Base-by-base conservation (phyloP, 202 grass and related monocot species). In the Panicum virgatum region DNA sequence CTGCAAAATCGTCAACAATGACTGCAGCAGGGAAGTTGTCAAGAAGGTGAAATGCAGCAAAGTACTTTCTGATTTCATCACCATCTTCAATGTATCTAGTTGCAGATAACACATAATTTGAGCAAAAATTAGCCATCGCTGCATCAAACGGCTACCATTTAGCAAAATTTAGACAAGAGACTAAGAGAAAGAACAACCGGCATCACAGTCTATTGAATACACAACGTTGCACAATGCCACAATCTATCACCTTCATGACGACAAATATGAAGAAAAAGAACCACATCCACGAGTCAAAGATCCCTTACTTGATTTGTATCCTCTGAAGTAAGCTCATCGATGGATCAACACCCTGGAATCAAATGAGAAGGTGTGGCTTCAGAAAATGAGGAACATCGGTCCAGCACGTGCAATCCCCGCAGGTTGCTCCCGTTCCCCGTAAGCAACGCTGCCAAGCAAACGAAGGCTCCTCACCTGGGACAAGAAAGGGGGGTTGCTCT, bases 1-100 rank as follows among this genome's bases (percentile, higher is more conserved):
- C 85, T 67, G 84, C 91, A 85, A 98, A 98, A 89, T 90, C 96
- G 60, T 98, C 96, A 73, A 98, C 87, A 60, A 98, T 87, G 52
- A 98, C 87, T 64, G 88, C 88, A 77, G 86, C 83, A 20, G 92
- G 92, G 43, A 95, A 91, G 67, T 52, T 67, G 15, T 86, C 87
- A 70, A 91, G 89, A 63, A 98, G 77, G 53, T 96, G 96, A 92
- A 96, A 96, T 83, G 92, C 90, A 65, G 96, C 86, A 53, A 95
- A 93, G 57, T 91, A 96, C 47, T 88, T 93, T 78, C 77, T 89
- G 69, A 98, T 96, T 51, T 82, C 90, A 25, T 95, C 90, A 50
- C 85, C 81, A 63, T 90, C 89, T 91, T 93, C 87, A 62, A 92
- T 53, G 39, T 98, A 98, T 80, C 96, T 98, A 67, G 77, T 69